Evolutionary conservation across 2,329 filamentous ascomycete species (phyloP).

Genomic region (Exserohilum turcica): DNA sequence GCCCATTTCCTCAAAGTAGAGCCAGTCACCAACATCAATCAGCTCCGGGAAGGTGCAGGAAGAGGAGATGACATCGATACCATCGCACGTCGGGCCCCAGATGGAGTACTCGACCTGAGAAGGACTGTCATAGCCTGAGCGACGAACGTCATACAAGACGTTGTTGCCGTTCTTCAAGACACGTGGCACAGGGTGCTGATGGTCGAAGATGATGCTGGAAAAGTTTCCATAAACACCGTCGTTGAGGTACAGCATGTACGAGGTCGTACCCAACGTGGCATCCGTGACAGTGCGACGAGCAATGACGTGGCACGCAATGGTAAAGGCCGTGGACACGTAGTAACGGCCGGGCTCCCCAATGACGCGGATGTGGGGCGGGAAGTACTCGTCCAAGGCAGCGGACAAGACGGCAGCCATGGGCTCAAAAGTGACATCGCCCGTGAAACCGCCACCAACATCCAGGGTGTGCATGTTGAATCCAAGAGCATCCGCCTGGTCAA

Average conservation of each 20-base stretch:
- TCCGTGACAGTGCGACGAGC: slow-evolving; percentile 87
- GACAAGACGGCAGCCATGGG: slow-evolving; percentile 82
- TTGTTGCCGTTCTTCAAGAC: slow-evolving; percentile 69
- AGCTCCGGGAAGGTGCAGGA: slow-evolving; percentile 76
- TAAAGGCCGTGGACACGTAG: slow-evolving; percentile 93
- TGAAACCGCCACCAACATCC: slow-evolving; percentile 94
- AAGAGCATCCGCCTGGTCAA: slow-evolving; percentile 77
- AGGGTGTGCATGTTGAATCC: slow-evolving; percentile 85
- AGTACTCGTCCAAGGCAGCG: slow-evolving; percentile 81
- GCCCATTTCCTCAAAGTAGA: slow-evolving; percentile 99
- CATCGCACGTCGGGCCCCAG: slow-evolving; percentile 97
- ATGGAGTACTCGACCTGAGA: slow-evolving; percentile 81
- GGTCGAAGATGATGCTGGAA: slow-evolving; percentile 98
- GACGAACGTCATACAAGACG: slow-evolving; percentile 59
- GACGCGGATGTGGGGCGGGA: slow-evolving; percentile 80
- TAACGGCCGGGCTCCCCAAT: slow-evolving; percentile 97
- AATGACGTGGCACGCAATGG: slow-evolving; percentile 93
- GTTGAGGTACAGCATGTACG: slow-evolving; percentile 97
- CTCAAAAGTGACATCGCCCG: slow-evolving; percentile 88
- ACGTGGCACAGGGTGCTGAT: slow-evolving; percentile 87
- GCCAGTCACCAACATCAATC: slow-evolving; percentile 92
- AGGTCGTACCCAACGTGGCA: slow-evolving; percentile 66
- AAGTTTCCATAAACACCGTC: slow-evolving; percentile 99
- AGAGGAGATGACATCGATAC: slow-evolving; percentile 91
- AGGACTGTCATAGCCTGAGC: slow-evolving; percentile 53